phyloP scores from a whole-genome alignment of 257 asterid species.

The Solanum tarijense region DNA sequence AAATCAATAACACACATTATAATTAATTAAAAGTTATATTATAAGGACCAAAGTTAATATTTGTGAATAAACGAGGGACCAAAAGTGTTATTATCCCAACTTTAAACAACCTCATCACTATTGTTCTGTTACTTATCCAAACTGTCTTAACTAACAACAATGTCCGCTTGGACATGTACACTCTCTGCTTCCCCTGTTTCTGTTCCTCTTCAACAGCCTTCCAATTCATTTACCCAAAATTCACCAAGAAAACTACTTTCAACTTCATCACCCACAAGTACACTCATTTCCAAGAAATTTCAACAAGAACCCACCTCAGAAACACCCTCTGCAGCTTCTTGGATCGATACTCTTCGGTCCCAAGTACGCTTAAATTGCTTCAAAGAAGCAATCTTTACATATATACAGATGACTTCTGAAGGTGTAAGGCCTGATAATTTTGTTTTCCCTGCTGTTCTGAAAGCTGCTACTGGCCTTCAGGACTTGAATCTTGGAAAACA shows the following conservation, averaged over 20 bases:
- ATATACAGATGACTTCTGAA: slow-evolving; percentile 41
- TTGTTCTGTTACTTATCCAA: background rate
- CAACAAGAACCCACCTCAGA: slow-evolving; percentile 13
- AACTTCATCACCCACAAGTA: background rate
- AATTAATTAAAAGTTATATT: background rate
- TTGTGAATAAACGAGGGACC: background rate
- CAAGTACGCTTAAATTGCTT: slow-evolving; percentile 44
- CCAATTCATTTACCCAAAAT: slow-evolving; percentile 8
- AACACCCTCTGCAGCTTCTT: slow-evolving; percentile 31
- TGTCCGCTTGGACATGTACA: slow-evolving; percentile 23
- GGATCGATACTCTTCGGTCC: slow-evolving; percentile 61
- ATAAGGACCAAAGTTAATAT: background rate
- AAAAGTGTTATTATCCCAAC: background rate
- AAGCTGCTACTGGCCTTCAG: slow-evolving; percentile 59
- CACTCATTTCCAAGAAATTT: slow-evolving; percentile 2
- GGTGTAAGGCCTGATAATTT: slow-evolving; percentile 67
- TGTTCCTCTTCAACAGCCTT: background rate
- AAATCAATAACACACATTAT: background rate
- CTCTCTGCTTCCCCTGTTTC: slow-evolving; percentile 10
- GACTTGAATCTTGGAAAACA: slow-evolving; percentile 59
- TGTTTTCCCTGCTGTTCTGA: slow-evolving; percentile 64
- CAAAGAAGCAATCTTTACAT: slow-evolving; percentile 55
- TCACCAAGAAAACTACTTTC: background rate
- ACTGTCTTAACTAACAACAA: slow-evolving; percentile 17
- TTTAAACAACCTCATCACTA: background rate